A percentile compares a stretch with the other conserved stretches of the same genome.
Evolutionary conservation across 2,329 filamentous ascomycete genomes (phyloP).

Genomic region (Xylariaceae sp.): DNA sequence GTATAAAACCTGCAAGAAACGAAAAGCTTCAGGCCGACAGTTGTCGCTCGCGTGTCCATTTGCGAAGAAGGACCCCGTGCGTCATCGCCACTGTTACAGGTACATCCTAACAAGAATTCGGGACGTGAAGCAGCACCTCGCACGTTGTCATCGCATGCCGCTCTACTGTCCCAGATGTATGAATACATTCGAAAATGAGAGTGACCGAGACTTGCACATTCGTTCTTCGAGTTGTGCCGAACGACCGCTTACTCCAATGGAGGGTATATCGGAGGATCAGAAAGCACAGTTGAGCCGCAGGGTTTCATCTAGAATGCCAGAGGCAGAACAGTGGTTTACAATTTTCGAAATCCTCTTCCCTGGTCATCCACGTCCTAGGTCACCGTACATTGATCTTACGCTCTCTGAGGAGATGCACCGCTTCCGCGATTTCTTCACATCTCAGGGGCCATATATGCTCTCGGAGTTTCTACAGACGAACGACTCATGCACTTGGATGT

Average conservation of each 20-base stretch:
- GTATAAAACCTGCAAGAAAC: too few relatives aligned
- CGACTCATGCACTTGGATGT: neutral
- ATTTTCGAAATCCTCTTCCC: neutral
- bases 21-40: too few relatives aligned
- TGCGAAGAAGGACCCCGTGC: neutral
- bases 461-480: neutral
- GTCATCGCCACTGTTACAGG: neutral
- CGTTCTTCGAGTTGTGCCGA: neutral
- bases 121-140: slow-evolving; percentile 1
- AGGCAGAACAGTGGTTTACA: neutral
- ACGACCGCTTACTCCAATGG: neutral
- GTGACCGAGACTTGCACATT: neutral
- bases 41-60: neutral
- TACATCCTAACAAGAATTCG: neutral
- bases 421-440: neutral
- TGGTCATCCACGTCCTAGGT: neutral
- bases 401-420: slow-evolving; percentile 1
- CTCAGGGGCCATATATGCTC: neutral
- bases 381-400: neutral
- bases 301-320: neutral
- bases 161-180: neutral
- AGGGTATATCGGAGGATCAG: neutral
- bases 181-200: neutral
- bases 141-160: neutral
- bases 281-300: neutral